Evolutionary conservation across 192 early-diverging fungal species (phyloP).

Genomic region (Coemansia sp.): DNA sequence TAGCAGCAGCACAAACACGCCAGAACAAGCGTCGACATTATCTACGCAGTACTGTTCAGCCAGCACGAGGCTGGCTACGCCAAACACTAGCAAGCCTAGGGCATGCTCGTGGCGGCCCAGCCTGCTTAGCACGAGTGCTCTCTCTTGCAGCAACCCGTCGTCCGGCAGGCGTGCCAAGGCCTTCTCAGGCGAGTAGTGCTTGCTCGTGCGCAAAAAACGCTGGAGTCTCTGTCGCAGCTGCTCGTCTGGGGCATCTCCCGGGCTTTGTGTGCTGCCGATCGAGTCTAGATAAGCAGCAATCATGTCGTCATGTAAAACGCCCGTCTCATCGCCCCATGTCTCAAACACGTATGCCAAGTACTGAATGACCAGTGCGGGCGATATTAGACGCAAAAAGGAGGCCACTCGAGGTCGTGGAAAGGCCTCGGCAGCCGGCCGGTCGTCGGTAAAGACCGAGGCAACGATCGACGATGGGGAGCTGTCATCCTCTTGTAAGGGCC

Average conservation of each 20-base stretch:
- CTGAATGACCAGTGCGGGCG: conserved; percentile 62
- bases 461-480: conserved; percentile 24
- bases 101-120: conserved; percentile 87
- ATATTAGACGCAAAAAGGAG: conserved; percentile 66
- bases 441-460: conserved; percentile 52
- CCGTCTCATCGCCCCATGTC: conserved; percentile 61
- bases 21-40: conserved; percentile 28
- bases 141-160: conserved; percentile 79
- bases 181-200: conserved; percentile 70
- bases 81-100: conserved; percentile 77
- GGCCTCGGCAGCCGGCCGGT: conserved; percentile 56
- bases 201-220: conserved; percentile 68
- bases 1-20: conserved; percentile 42
- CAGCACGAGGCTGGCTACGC: conserved; percentile 58
- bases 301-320: conserved; percentile 78
- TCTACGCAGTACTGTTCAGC: conserved; percentile 65
- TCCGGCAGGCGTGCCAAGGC: conserved; percentile 73
- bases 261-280: conserved; percentile 35
- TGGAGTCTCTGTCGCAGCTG: conserved; percentile 50
- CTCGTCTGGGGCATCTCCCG: not conserved
- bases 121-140: conserved; percentile 73
- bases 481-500: conserved; percentile 67
- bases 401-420: conserved; percentile 64
- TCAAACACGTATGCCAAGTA: conserved; percentile 84
- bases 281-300: conserved; percentile 77